Conservation (phyloP, 495 filamentous ascomycete genomes). For the Collariella sp. region DNA sequence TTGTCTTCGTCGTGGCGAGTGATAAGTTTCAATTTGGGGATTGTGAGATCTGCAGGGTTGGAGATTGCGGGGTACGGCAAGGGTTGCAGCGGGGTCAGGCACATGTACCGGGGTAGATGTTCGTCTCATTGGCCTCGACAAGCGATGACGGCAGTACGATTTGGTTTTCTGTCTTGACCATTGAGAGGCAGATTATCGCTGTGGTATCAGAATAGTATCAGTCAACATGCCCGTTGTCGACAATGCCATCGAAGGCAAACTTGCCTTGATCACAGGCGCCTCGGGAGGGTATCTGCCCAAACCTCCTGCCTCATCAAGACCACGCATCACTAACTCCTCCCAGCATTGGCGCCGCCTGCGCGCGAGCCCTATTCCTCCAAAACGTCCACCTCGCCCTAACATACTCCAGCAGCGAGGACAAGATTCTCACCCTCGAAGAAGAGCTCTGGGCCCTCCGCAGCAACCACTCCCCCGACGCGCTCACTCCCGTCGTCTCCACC, state of each 20-base stretch:
- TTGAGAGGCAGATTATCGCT: too few relatives aligned
- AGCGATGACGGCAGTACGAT: background rate
- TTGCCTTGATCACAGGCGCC: conserved; percentile 57
- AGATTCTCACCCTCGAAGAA: conserved; percentile 38
- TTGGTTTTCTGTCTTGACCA: too few relatives aligned
- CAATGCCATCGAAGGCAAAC: conserved; percentile 49
- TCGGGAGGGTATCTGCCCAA: conserved; percentile 49
- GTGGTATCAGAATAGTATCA: too few relatives aligned
- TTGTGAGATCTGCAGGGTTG: background rate
- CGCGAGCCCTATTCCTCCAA: conserved; percentile 45
- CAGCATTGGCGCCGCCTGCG: conserved; percentile 55
- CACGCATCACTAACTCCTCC: background rate
- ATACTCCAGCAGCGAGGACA: conserved; percentile 44
- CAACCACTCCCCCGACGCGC: background rate
- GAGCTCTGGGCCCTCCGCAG: conserved; percentile 23
- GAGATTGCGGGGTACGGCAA: conserved; percentile 1
- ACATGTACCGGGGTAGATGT: background rate
- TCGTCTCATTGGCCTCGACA: background rate
- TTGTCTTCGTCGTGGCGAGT: too few relatives aligned
- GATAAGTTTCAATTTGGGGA: background rate
- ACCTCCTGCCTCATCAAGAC: background rate
- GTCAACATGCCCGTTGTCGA: conserved; percentile 26
- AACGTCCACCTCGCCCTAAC: conserved; percentile 53
- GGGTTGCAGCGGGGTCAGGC: conserved; percentile 4
- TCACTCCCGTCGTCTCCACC: conserved; percentile 30